Base-by-base conservation (phyloP, 768 basidiomycete genomes). In the Panaeolus cyanescens region DNA sequence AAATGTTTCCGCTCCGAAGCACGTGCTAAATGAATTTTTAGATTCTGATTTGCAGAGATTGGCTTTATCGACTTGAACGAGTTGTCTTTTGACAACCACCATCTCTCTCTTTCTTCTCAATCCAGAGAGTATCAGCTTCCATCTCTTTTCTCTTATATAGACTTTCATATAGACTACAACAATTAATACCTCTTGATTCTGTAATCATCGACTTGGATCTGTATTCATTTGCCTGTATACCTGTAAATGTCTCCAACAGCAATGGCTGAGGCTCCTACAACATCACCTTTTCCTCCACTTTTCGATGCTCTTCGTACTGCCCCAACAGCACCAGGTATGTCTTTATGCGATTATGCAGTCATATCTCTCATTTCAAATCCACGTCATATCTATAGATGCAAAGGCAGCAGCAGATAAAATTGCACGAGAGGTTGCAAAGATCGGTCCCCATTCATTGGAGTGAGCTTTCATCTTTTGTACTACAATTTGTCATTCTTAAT, bases 391-490 rank as follows among this genome's bases (percentile, higher is more conserved):
- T 53, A n/a, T 68, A 90, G 92, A 93, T 79, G 92, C 91, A 34
- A 93, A 92, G 75, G 90, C 83, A 55, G 92, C 92, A 20, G 90
- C 90, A 37, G 92, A 93, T 76, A 85, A 83, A 67, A 80, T 93
- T 61, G 91, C 92, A 62, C 85, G 89, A 34, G 85, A 90, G 69
- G 79, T 93, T 37, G 75, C 79, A 36, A 91, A 86, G 68, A 69
- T 75, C 60, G 90, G 91, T 4, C 77, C 87, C 55, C 82, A 85
- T 68, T 80, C 83, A 37, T 76, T 93, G 57, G 75, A 77, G 92
- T 92, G 62, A 65, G 76, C 70, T 36, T 19, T 55, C 55, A n/a
- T 36, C 63, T 34, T n/a, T 54, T 5, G 19, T 20, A 31, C 4
- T 42, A 54, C 36, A 59, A 22, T 54, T 40, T 36, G 32, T 50